Conservation (phyloP, 2,329 filamentous ascomycete species). For the Diaporthe nobilis region DNA sequence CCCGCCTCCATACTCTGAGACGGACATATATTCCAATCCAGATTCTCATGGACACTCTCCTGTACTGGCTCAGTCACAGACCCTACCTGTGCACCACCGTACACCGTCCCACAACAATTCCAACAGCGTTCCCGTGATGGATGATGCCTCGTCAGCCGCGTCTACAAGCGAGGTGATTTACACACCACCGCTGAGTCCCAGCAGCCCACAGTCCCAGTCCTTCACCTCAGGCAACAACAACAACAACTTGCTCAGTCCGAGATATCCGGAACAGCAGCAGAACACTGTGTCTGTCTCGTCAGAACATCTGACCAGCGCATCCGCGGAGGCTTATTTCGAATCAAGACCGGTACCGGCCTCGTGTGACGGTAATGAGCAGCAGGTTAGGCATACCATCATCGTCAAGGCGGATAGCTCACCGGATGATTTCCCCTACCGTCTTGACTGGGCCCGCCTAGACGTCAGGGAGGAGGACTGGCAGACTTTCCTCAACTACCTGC, state of each 20-base stretch:
- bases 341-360: slow-evolving; percentile 52
- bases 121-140: slow-evolving; percentile 53
- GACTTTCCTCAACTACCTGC: slow-evolving; percentile 70
- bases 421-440: slow-evolving; percentile 60
- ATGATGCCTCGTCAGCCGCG: slow-evolving; percentile 54
- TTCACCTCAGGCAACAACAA: slow-evolving; percentile 5
- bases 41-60: slow-evolving; percentile 48
- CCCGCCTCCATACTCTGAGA: slow-evolving; percentile 71
- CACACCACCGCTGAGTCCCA: slow-evolving; percentile 66
- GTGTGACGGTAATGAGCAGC: slow-evolving; percentile 23
- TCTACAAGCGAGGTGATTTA: slow-evolving; percentile 63
- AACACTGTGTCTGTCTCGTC: slow-evolving; percentile 46
- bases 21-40: slow-evolving; percentile 65
- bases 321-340: slow-evolving; percentile 63
- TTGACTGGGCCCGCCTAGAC: slow-evolving; percentile 57
- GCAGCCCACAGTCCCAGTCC: slow-evolving; percentile 46
- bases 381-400: slow-evolving; percentile 52
- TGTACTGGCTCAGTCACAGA: slow-evolving; percentile 42
- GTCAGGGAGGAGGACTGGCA: slow-evolving; percentile 69
- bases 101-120: slow-evolving; percentile 45
- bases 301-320: slow-evolving; percentile 48
- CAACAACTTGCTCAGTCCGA: slow-evolving; percentile 33
- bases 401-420: slow-evolving; percentile 55
- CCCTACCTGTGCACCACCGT: slow-evolving; percentile 48
- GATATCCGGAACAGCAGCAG: slow-evolving; percentile 41